A percentile compares a stretch with the other conserved stretches of the same genome.
These are phyloP conservation scores for Hebeloma cylindrosporum DNA, from an alignment of 768 basidiomycete genomes.

Conservation along the genomic window DNA sequence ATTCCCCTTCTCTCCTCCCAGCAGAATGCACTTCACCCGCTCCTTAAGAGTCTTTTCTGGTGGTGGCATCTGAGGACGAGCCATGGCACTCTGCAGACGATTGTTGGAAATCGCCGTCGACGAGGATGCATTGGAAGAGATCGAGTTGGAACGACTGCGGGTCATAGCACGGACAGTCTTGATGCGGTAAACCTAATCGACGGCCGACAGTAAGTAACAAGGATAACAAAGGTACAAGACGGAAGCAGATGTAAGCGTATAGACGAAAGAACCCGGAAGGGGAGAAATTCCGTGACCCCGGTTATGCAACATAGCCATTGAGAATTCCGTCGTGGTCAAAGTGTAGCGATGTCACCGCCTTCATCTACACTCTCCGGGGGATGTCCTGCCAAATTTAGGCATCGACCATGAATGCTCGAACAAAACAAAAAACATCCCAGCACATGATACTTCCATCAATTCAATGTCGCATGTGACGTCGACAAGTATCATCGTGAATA, in stretches of 20 bases:
- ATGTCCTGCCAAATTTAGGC: no score
- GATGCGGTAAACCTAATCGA: constrained; percentile 79
- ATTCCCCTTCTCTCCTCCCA: constrained; percentile 42
- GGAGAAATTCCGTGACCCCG: no score
- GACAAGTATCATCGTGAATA: no score
- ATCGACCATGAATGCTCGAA: no score
- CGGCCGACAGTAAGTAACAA: no score
- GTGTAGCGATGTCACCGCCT: no score
- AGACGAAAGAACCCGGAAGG: no score
- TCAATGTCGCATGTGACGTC: no score
- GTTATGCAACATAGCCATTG: no score
- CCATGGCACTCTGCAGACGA: constrained; percentile 32
- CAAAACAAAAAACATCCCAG: not conserved
- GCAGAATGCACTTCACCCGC: constrained; percentile 26
- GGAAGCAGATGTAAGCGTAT: no score
- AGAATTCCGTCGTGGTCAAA: no score
- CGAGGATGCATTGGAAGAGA: constrained; percentile 31
- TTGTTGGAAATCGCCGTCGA: constrained; percentile 21
- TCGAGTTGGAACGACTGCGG: constrained; percentile 38
- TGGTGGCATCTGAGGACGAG: constrained; percentile 26
- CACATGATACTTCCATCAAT: not conserved
- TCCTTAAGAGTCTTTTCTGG: constrained; percentile 33
- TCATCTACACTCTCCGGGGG: no score
- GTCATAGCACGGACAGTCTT: constrained; percentile 53
- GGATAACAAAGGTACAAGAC: not conserved